phyloP scores from a whole-genome alignment of 2,329 filamentous ascomycete species.

The Beauveria bassiana region DNA sequence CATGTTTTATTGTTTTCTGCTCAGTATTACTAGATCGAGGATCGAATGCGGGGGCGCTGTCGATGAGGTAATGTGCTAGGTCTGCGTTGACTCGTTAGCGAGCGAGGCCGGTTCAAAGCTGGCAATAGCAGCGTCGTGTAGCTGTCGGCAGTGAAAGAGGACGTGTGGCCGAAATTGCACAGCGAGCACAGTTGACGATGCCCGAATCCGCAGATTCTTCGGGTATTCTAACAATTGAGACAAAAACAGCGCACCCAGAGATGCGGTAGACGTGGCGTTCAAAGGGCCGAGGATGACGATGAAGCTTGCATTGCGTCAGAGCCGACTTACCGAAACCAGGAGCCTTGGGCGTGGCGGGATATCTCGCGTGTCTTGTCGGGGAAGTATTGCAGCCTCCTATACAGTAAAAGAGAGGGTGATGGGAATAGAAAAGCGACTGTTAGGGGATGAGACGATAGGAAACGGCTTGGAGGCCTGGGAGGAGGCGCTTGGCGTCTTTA shows the following conservation, averaged over 20 bases:
- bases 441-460: background rate
- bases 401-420: background rate
- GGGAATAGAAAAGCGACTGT: background rate
- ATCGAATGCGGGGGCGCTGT: background rate
- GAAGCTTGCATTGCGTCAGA: conserved; percentile 9
- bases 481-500: conserved; percentile 9
- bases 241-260: background rate
- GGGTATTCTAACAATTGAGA: background rate
- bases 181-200: background rate
- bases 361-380: background rate
- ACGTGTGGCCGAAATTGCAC: background rate
- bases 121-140: background rate
- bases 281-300: background rate
- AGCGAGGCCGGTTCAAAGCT: background rate
- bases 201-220: background rate
- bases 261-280: background rate
- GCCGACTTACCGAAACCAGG: conserved; percentile 10
- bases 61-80: background rate
- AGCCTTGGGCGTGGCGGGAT: background rate
- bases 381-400: background rate
- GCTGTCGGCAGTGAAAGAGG: background rate
- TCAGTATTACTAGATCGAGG: background rate
- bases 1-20: conserved; percentile 27
- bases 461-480: background rate
- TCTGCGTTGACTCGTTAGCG: background rate